A percentile compares a stretch with the other conserved stretches of the same genome.
Conservation (phyloP, 768 basidiomycete species). For the Macrolepiota albuminosa region DNA sequence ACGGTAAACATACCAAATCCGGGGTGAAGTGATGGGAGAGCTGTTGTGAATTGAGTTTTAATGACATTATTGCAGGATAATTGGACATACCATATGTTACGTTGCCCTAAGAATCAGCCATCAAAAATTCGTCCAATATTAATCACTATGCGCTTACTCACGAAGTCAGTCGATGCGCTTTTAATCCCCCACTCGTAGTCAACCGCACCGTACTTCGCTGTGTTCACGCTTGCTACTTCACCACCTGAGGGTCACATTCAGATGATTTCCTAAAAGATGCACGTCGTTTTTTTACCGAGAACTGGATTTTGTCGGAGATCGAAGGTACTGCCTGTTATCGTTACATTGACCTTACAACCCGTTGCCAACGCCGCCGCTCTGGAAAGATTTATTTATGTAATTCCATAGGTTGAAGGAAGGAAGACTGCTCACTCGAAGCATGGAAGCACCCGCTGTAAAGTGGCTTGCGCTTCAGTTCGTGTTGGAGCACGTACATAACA, state of each 20-base stretch:
- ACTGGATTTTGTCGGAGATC: conserved; percentile 27
- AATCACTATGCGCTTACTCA: conserved; percentile 31
- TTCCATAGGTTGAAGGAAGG: background rate
- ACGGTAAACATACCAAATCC: conserved; percentile 48
- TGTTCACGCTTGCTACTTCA: conserved; percentile 58
- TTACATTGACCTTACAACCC: conserved; percentile 18
- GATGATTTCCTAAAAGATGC: background rate
- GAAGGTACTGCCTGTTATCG: conserved; percentile 7
- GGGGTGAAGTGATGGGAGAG: conserved; percentile 68
- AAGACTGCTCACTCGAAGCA: conserved; percentile 38
- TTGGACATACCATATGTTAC: conserved; percentile 58
- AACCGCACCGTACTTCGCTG: conserved; percentile 56
- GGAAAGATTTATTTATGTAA: background rate
- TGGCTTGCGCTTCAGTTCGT: conserved; percentile 52
- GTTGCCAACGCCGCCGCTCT: conserved; percentile 21
- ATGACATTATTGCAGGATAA: background rate
- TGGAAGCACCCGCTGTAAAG: conserved; percentile 54
- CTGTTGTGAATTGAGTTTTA: conserved; percentile 19
- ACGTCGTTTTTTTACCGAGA: conserved; percentile 31
- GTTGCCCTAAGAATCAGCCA: conserved; percentile 48
- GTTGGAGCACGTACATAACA: conserved; percentile 75
- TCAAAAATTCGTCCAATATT: background rate
- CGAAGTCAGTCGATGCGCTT: conserved; percentile 80
- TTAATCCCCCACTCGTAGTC: conserved; percentile 66
- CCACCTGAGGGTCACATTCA: conserved; percentile 36